Base-by-base conservation (phyloP, 139 green algal species). In the Picochlorum sp. region DNA sequence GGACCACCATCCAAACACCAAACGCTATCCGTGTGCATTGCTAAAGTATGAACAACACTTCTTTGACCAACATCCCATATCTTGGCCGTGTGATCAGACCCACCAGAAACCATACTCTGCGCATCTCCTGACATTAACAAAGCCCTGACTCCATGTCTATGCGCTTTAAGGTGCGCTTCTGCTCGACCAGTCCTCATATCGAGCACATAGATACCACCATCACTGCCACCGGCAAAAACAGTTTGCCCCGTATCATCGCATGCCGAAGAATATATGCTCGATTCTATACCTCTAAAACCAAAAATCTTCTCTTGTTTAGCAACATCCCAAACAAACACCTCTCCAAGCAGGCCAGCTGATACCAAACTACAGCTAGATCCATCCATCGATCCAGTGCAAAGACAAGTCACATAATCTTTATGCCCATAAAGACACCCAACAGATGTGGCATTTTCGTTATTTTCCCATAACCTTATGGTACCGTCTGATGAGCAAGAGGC, bases 21-120 rank as follows among this genome's bases (percentile, higher is more conserved):
- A 24, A 97, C 89, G 29, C 62, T 82, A 76, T 95, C 89, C 0
- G 57, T 83, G 71, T 97, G 89, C n/a, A 89, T 56, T 0, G 65
- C 66, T 24, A 84, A 70, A 0, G 79, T 87, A 67, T 79, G 61
- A 44, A 77, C 18, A 62, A 85, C 95, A 14, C 89, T 69, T 64
- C 91, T 80, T 79, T 89, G 82, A 13, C 85, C 69, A 55, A 96
- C 41, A 67, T 97, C 87, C 89, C 89, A 96, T 52, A 95, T 70
- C 56, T 82, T 75, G 35, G 96, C 76, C 20, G 88, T 95, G 52
- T 81, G 68, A 59, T 97, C 89, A 5, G 72, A 82, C 13, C 65
- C 76, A 16, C 81, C 89, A 2, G 81, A 87, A 24, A 96, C 57
- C 50, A 86, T 61, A 30, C 79, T 55, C 6, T 51, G 87, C 53